A percentile compares a stretch with the other conserved stretches of the same genome.
phyloP scores from a whole-genome alignment of 2,329 filamentous ascomycete genomes.

The Monascus ruber region DNA sequence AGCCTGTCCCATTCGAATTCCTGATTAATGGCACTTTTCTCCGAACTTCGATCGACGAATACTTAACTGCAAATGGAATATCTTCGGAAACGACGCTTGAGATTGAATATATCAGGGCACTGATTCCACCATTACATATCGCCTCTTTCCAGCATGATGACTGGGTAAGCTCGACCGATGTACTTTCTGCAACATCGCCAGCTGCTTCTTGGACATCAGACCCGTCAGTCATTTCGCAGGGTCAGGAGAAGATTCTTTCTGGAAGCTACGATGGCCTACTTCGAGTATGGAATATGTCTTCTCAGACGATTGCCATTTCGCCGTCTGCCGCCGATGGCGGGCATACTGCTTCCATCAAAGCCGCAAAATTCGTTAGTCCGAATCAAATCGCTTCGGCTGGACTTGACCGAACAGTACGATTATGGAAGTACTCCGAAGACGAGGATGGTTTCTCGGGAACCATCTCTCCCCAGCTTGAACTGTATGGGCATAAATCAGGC shows the following conservation, averaged over 20 bases:
- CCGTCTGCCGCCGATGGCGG: constrained; percentile 55
- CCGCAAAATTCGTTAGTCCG: constrained; percentile 70
- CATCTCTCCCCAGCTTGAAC: constrained; percentile 63
- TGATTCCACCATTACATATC: constrained; percentile 80
- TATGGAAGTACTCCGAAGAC: constrained; percentile 78
- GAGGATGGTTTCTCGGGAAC: constrained; percentile 48
- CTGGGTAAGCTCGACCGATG: constrained; percentile 83
- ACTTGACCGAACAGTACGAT: constrained; percentile 69
- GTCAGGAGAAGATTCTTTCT: constrained; percentile 70
- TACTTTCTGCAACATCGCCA: constrained; percentile 57
- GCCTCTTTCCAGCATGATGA: constrained; percentile 95
- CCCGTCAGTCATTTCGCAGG: constrained; percentile 34
- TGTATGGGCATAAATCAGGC: constrained; percentile 68
- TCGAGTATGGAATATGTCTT: constrained; percentile 79
- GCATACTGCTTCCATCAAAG: constrained; percentile 65
- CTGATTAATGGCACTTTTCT: constrained; percentile 89
- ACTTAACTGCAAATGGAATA: constrained; percentile 73
- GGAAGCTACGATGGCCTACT: constrained; percentile 84
- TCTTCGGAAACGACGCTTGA: constrained; percentile 78
- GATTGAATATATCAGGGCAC: constrained; percentile 84
- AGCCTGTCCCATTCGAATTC: constrained; percentile 62
- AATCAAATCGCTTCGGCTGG: constrained; percentile 72
- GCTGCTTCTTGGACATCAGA: constrained; percentile 47
- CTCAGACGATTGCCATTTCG: constrained; percentile 71
- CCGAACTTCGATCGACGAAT: constrained; percentile 79